These are phyloP conservation scores for Physcomitrium patens DNA, from an alignment of 225 moss, liverwort and hornwort species.

Conservation along the genomic window DNA sequence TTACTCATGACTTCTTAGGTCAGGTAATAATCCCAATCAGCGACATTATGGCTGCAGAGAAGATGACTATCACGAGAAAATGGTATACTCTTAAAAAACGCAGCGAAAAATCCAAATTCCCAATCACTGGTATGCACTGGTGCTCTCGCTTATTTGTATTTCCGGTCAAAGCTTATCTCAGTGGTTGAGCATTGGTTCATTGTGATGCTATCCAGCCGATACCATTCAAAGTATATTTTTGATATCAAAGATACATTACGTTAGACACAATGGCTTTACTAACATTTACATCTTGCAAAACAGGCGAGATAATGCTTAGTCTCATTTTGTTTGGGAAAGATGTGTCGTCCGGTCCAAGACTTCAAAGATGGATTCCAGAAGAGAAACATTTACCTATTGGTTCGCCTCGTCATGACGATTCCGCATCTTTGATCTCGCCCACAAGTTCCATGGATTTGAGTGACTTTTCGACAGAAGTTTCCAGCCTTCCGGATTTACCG, in stretches of 20 bases:
- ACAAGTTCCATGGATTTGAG: conserved; percentile 54
- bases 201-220: no score
- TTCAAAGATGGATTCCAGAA: conserved; percentile 36
- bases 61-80: conserved; percentile 55
- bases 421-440: conserved; percentile 35
- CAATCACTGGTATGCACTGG: conserved; percentile 54
- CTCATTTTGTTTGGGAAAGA: conserved; percentile 58
- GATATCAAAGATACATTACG: neutral
- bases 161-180: no score
- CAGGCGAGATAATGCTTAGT: conserved; percentile 55
- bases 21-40: conserved; percentile 64
- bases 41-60: conserved; percentile 60
- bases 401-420: conserved; percentile 30
- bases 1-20: conserved; percentile 76
- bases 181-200: no score
- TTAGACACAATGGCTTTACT: conserved; percentile 9
- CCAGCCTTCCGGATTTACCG: conserved; percentile 34
- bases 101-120: conserved; percentile 69
- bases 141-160: no score
- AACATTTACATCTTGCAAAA: conserved; percentile 11
- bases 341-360: conserved; percentile 30
- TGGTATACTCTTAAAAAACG: conserved; percentile 73
- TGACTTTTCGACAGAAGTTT: conserved; percentile 38
- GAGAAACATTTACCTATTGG: conserved; percentile 28
- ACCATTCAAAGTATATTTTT: neutral